Base-by-base conservation (phyloP, 1,284 basidiomycete genomes). In the Trametes sp. region DNA sequence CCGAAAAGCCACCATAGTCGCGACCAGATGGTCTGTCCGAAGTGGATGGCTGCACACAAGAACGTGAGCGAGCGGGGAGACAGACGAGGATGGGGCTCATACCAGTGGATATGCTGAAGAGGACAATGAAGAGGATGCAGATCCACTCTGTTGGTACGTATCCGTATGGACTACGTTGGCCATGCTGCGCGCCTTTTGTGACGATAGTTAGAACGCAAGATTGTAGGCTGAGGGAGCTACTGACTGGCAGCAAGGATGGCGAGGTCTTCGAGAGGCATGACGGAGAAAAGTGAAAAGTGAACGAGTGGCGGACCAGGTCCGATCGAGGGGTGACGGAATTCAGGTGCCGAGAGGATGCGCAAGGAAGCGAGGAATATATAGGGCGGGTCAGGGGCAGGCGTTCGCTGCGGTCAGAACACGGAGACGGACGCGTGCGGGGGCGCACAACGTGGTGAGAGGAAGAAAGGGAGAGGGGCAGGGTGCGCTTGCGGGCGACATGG, bases 1-100 rank as follows among this genome's bases (percentile, higher is more conserved):
- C 75, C 76, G 4, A 80, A 36, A 2, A 82, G 64, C 75, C 75
- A 82, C 78, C 80, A 81, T 24, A 78, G 44, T 21, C 75, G 74
- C n/a, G 67, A 77, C 24, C 70, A 69, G 23, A 76, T 26, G 2
- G 75, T 68, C 58, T 81, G 73, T 19, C 62, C 65, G 7, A 76
- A 35, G 57, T 81, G 80, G 1, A 77, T 52, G 10, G 72, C 81
- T 81, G 61, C 6, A 28, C n/a, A 24, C 1, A 5, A 24, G 26
- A 29, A 6, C 8, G 8, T 55, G n/a, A 46, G 51, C 24, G 42
- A 8, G 23, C 2, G 0, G 21, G 1, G 2, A 16, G 33, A 1
- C 5, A 26, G 41, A 31, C 24, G 13, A 33, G 45, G 16, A 16
- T 2, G 44, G 45, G 9, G 35, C 19, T 59, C 72, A 8, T 58